Base-by-base conservation (phyloP, 306 rosid genomes). In the Mimosa pudica region DNA sequence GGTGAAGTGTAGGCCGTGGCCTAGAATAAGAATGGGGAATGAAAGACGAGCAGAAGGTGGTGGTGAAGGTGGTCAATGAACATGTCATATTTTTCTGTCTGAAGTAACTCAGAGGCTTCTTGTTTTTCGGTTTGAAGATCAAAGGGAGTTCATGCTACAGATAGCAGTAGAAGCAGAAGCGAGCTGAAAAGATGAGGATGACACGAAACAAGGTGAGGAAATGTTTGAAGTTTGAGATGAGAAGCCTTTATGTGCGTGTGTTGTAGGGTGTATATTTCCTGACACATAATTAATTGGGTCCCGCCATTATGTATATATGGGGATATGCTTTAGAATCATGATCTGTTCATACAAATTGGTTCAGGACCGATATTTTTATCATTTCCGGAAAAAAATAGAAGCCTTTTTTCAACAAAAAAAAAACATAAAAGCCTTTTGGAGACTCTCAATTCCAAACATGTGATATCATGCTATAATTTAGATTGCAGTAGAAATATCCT, bases 71-170 rank as follows among this genome's bases (percentile, higher is more conserved):
- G 20, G 46, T 17, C 71, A 70, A 77, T 12, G 32, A 57, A 44
- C 32, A 44, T 30, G 47, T 35, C 83, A 83, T 83, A 60, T 69
- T 49, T 49, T 69, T 49, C 20, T 76, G 24, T 69, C 51, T 36
- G 5, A 3, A 51, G 61, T 14, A 10, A 49, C 47, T 71, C 70
- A 33, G 20, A 38, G 42, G 16, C 49, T 64, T 20, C 47, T 46
- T 20, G 16, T 30, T 20, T 45, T 30, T 46, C 44, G 58, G 8
- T 33, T 30, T 71, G 24, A 71, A 42, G 30, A 7, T 48, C 20
- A 47, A 17, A 51, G 33, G 48, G 52, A 17, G 8, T 72, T 72
- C 63, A 72, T 72, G 64, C 76, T 32, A 16, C 5, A 44, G 49
- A 44, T 44, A 49, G 76, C 38, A 61, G 66, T 10, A 61, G 3